Evolutionary conservation across 2,329 filamentous ascomycete species (phyloP).

Genomic region (Stemphylium beticola): DNA sequence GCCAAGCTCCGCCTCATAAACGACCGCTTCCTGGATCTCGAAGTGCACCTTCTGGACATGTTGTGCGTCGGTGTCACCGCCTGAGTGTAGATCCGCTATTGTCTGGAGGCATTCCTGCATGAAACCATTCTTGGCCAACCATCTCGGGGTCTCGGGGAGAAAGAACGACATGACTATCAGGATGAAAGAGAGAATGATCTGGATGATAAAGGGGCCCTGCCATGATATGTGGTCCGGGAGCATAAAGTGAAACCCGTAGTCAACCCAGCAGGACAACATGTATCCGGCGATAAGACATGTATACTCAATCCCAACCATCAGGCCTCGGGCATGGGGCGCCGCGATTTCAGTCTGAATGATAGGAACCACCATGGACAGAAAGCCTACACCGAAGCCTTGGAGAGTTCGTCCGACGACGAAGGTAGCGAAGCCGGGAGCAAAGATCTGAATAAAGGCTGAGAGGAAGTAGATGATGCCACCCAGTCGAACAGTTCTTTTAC

Average conservation of each 20-base stretch:
- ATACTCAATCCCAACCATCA: conserved; percentile 52
- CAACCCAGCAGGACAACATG: conserved; percentile 51
- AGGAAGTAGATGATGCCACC: conserved; percentile 49
- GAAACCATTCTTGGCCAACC: conserved; percentile 52
- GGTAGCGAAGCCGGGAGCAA: conserved; percentile 43
- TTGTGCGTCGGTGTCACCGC: conserved; percentile 44
- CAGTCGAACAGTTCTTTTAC: conserved; percentile 47
- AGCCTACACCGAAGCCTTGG: conserved; percentile 46
- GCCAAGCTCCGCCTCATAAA: conserved; percentile 46
- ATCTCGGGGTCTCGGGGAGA: conserved; percentile 50
- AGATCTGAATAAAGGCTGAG: conserved; percentile 48
- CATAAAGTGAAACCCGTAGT: conserved; percentile 49
- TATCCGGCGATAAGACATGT: conserved; percentile 48
- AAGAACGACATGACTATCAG: conserved; percentile 47
- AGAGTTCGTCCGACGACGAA: conserved; percentile 46
- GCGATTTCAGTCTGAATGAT: conserved; percentile 50
- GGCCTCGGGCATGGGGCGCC: conserved; percentile 43
- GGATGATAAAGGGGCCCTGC: conserved; percentile 42
- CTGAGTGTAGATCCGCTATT: conserved; percentile 50
- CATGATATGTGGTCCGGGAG: conserved; percentile 44
- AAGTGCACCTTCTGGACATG: conserved; percentile 48
- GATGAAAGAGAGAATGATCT: conserved; percentile 43
- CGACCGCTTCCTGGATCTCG: conserved; percentile 49
- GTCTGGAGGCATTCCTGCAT: conserved; percentile 50
- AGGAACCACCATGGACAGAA: conserved; percentile 47